phyloP scores from a whole-genome alignment of 305 asterid species.

The Solanum hybrid region DNA sequence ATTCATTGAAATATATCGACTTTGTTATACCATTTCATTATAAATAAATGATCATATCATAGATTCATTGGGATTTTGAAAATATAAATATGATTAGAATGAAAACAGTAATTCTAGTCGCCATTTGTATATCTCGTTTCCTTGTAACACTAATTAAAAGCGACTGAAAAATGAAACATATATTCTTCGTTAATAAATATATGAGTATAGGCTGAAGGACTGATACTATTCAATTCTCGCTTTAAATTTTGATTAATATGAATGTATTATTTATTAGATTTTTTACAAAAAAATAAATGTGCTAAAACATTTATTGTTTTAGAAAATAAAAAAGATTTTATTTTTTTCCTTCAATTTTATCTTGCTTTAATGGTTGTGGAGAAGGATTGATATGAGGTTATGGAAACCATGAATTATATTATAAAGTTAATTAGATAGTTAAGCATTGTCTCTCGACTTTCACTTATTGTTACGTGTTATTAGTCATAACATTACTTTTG shows the following conservation, averaged over 20 bases:
- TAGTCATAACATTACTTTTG: background rate
- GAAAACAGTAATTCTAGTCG: too few species aligned
- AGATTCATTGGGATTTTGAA: background rate
- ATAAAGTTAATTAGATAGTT: background rate
- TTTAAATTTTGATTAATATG: background rate
- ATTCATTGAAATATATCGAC: background rate
- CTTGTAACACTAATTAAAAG: too few species aligned
- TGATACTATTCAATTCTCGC: background rate
- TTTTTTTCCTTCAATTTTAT: too few species aligned
- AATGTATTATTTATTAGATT: too few species aligned
- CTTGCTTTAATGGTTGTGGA: too few species aligned
- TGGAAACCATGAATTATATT: background rate
- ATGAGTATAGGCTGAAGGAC: too few species aligned
- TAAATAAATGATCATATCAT: background rate
- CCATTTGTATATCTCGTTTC: too few species aligned
- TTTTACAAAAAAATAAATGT: background rate
- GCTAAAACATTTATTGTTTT: too few species aligned
- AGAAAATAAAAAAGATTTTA: too few species aligned
- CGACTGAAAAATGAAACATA: too few species aligned
- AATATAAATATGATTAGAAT: background rate
- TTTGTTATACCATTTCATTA: background rate
- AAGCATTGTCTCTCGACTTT: background rate
- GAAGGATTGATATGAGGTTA: background rate
- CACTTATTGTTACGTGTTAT: rapidly evolving
- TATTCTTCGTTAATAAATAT: too few species aligned